phyloP scores from a whole-genome alignment of 805 yeast species.

The Candida golubevii region DNA sequence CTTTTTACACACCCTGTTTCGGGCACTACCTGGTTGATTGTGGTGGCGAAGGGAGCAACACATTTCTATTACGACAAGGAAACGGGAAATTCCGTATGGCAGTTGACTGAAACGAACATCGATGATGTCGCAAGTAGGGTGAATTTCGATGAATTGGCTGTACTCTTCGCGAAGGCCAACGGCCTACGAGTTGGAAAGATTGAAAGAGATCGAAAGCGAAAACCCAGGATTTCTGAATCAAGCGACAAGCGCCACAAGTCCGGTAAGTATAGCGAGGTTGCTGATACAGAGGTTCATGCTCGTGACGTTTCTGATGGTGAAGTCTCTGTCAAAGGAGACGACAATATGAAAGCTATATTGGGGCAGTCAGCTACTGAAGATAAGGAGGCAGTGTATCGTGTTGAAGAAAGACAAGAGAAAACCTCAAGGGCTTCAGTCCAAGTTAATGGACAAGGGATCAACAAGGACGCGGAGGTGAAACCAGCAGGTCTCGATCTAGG shows the following conservation, averaged over 20 bases:
- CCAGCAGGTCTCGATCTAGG: slow-evolving; percentile 19
- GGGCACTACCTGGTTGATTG: slow-evolving; percentile 25
- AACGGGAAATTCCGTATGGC: slow-evolving; percentile 29
- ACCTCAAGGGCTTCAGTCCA: background rate
- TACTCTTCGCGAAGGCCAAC: slow-evolving; percentile 25
- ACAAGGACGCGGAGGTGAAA: background rate
- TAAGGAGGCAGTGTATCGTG: background rate
- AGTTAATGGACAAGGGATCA: background rate
- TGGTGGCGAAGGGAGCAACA: slow-evolving; percentile 22
- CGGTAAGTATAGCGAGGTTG: too few species aligned
- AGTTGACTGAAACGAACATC: slow-evolving; percentile 23
- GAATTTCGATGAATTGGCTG: slow-evolving; percentile 27
- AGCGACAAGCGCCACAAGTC: background rate
- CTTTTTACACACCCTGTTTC: slow-evolving; percentile 12
- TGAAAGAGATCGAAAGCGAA: background rate
- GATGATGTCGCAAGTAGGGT: slow-evolving; percentile 19
- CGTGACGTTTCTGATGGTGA: background rate
- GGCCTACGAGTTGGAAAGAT: slow-evolving; percentile 13
- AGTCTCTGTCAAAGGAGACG: background rate
- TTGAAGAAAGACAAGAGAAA: background rate
- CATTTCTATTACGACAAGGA: slow-evolving; percentile 31
- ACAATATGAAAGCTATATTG: too few species aligned
- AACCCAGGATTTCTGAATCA: background rate
- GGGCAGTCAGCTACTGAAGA: background rate
- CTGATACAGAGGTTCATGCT: background rate